Base-by-base conservation (phyloP, 2,329 filamentous ascomycete genomes). In the Stagonosporopsis tanaceti region DNA sequence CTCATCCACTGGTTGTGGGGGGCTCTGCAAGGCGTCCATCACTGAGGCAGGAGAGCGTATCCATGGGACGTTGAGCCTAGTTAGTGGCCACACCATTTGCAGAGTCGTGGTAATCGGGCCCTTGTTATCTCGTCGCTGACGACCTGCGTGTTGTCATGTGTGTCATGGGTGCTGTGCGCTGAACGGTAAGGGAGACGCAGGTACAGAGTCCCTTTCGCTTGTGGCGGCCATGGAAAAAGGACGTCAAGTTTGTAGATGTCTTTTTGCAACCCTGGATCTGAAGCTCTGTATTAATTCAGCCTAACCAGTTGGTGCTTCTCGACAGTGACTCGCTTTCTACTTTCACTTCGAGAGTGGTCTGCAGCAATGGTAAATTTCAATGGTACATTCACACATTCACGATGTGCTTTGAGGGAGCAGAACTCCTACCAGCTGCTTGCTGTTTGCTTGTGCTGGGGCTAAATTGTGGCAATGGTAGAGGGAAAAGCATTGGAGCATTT, bases 151-250 rank as follows among this genome's bases (percentile, higher is more conserved):
- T 24, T 37, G 24, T 42, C 28, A n/a, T 51, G 53, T 42, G 38
- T 46, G 53, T 41, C 47, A 46, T 32, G 22, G 1, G 17, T 42
- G 42, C 25, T 38, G 28, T 38, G 42, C 47, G 20, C 27, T 51
- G 30, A 51, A 44, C 42, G 41, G 42, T 42, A 17, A 42, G 37
- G 41, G 17, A 47, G 30, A 51, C 42, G 42, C 47, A 51, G 53
- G 53, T 57, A 47, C 47, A 17, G 20, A 4, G 15, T 1, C 11
- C 4, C 1, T 15, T 34, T 45, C 44, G 37, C 51, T 41, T 53
- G 30, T 38, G 28, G 42, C 37, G 51, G 37, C n/a, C 39, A 35
- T 4, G 38, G 8, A 8, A 22, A 30, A 30, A n/a, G 9, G 15
- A 32, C 5, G 3, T 24, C 17, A 32, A 15, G 14, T n/a, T 30